A percentile compares a stretch with the other conserved stretches of the same genome.
These are phyloP conservation scores for Saccharum hybrid DNA, from an alignment of 202 grass and related monocot genomes.

Conservation along the genomic window DNA sequence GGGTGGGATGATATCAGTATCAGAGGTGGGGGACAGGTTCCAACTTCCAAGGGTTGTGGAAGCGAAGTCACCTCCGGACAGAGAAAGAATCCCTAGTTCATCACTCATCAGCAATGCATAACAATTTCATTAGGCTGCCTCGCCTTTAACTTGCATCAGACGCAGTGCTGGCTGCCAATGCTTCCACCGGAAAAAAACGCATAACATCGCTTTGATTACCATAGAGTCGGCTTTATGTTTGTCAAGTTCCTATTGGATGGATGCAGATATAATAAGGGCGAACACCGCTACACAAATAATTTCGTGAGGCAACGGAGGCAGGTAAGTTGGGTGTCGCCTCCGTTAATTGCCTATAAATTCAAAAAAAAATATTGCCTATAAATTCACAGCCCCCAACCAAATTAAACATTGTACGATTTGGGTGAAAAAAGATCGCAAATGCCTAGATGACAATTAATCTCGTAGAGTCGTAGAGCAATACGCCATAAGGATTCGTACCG, in stretches of 20 bases:
- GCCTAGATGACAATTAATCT: too few relatives aligned
- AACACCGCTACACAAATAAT: not conserved
- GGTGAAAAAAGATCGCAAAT: too few relatives aligned
- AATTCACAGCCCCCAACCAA: too few relatives aligned
- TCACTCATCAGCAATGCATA: not conserved
- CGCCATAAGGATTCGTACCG: too few relatives aligned
- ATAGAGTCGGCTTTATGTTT: constrained; percentile 39
- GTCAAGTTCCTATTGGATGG: constrained; percentile 10
- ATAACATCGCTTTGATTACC: not conserved
- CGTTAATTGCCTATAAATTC: too few relatives aligned
- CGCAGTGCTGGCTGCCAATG: constrained; percentile 45
- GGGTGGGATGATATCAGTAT: not conserved
- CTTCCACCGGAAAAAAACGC: constrained; percentile 37
- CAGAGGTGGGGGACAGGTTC: constrained; percentile 44
- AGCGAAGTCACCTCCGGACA: constrained; percentile 45
- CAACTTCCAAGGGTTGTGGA: constrained; percentile 56
- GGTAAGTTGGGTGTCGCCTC: too few relatives aligned
- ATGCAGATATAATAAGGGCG: not conserved
- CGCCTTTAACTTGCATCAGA: constrained; percentile 16
- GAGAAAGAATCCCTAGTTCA: constrained; percentile 37
- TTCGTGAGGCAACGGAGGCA: too few relatives aligned
- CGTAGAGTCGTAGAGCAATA: too few relatives aligned
- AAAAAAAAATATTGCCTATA: too few relatives aligned
- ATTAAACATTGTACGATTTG: too few relatives aligned
- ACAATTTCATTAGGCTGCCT: constrained; percentile 1